Percentiles rank a stretch among this genome's conserved stretches.
phyloP scores from a whole-genome alignment of 2,329 filamentous ascomycete genomes.

The Geosmithia morbida region DNA sequence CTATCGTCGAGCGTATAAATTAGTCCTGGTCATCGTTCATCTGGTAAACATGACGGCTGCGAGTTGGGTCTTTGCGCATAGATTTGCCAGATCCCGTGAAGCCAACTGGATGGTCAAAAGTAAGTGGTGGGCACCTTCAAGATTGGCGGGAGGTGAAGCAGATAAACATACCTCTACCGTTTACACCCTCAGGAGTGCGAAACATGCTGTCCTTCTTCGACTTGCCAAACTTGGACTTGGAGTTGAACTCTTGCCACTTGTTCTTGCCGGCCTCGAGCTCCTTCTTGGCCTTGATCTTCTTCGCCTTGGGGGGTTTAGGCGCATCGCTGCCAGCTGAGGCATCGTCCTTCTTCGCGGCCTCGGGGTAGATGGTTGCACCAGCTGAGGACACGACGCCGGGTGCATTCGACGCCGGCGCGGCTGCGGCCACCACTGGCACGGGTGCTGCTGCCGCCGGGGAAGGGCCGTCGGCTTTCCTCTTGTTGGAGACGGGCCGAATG shows the following conservation, averaged over 20 bases:
- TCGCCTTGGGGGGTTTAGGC: constrained; percentile 61
- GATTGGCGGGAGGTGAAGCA: neutral
- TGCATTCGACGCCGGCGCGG: constrained; percentile 12
- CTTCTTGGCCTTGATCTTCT: constrained; percentile 83
- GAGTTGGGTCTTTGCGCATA: constrained; percentile 83
- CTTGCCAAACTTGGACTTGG: constrained; percentile 59
- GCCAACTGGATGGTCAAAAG: constrained; percentile 47
- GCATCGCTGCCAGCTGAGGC: constrained; percentile 42
- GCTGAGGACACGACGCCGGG: constrained; percentile 36
- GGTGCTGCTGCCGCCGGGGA: constrained; percentile 31
- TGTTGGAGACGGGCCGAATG: constrained; percentile 65
- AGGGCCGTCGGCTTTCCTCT: constrained; percentile 75
- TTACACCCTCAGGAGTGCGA: constrained; percentile 72
- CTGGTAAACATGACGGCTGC: constrained; percentile 76
- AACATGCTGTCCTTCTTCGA: constrained; percentile 94
- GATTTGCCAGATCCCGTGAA: constrained; percentile 91
- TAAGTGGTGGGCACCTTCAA: neutral
- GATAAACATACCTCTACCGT: constrained; percentile 58
- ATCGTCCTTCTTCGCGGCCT: constrained; percentile 46
- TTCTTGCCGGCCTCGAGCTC: constrained; percentile 81
- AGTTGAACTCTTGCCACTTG: constrained; percentile 89
- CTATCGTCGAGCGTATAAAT: constrained; percentile 12
- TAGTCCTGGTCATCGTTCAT: constrained; percentile 60
- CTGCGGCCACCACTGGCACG: constrained; percentile 23
- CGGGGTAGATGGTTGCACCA: constrained; percentile 42